Evolutionary conservation across 2,329 filamentous ascomycete species (phyloP), one percentile per base, ranked within the genome.

Genomic region (Sarocladiaceae sp.): DNA sequence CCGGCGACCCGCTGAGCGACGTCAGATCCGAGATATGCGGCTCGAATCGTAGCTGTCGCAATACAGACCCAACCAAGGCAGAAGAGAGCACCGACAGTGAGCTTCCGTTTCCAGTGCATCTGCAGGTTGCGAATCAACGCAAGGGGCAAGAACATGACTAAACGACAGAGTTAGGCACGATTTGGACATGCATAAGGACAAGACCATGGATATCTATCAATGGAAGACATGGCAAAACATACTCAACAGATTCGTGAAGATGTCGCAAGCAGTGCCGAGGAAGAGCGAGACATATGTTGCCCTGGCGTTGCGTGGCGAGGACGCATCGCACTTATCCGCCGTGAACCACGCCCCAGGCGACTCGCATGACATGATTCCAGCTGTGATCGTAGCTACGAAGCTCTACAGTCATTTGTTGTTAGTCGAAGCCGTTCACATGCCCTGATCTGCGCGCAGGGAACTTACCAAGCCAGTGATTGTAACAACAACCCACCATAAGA

Each of bases 21-120:
- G 16, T 33, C 32, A 33, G 32, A 33, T 6, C 46, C 46, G 19
- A 50, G 44, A 26, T 50, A 48, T 3, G 48, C 42, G 1, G 37
- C 48, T 11, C 48, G 46, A 12, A 48, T 33, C 9, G 46, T 50
- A 7, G 48, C 46, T 6, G 45, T 37, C 9, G 43, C 44, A 20
- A 50, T 48, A 21, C 48, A 50, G 15, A 50, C 42, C 44, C 46
- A 48, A 6, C 46, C 48, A 16, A 50, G 48, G 20, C 48, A 35
- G 27, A 50, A 50, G 18, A 48, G 43, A 4, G 19, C 44, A 9
- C 33, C 48, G 15, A 48, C 45, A 33, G 43, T 48, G 13, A 46
- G 13, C 40, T 50, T 50, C n/a, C 48, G 44, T n/a, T 31, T 39
- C 34, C 31, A 46, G 13, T 41, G 34, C 46, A 50, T 50, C 33